These are phyloP conservation scores for Gnetum montanum DNA, from an alignment of 75 land plant species.

Conservation along the genomic window DNA sequence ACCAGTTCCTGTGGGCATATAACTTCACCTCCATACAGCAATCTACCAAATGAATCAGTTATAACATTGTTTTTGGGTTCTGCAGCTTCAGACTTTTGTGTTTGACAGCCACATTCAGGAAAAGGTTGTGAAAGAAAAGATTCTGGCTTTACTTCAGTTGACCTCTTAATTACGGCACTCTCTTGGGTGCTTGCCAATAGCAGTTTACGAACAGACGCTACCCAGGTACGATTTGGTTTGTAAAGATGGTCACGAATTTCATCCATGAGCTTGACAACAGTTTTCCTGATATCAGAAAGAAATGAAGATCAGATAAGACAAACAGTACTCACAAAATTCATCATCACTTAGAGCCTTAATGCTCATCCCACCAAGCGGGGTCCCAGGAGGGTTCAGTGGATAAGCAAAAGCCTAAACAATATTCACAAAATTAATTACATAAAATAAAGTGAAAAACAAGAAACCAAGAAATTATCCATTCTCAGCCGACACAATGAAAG, in stretches of 20 bases:
- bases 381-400: no score
- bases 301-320: not conserved
- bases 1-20: constrained; percentile 27
- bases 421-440: not conserved
- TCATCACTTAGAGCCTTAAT: no score
- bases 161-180: constrained; percentile 22
- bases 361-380: no score
- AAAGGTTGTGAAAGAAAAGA: constrained; percentile 75
- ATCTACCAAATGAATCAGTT: not conserved
- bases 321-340: no score
- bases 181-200: constrained; percentile 19
- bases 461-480: no score
- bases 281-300: constrained; percentile 35
- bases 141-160: constrained; percentile 22
- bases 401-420: not conserved
- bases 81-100: not conserved
- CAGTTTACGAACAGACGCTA: constrained; percentile 27
- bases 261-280: constrained; percentile 31
- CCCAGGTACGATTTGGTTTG: constrained; percentile 55
- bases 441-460: no score
- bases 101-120: constrained; percentile 70
- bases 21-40: constrained; percentile 7
- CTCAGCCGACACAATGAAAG: constrained; percentile 1
- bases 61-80: not conserved
- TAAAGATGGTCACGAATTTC: constrained; percentile 37